phyloP scores from a whole-genome alignment of 2,329 filamentous ascomycete genomes.

The Microthyrium microscopicum region DNA sequence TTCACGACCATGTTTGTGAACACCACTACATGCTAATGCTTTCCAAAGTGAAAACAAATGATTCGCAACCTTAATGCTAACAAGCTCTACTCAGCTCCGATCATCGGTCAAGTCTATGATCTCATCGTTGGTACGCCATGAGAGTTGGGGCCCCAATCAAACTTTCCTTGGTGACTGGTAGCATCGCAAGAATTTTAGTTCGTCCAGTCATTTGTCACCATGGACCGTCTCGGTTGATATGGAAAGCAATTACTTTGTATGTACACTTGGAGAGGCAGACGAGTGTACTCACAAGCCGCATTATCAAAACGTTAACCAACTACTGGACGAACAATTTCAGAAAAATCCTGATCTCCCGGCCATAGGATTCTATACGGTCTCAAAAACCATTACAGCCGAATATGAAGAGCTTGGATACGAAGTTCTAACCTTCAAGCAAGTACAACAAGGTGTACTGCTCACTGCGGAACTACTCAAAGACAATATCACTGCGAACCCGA shows the following conservation, averaged over 20 bases:
- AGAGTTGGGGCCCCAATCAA: no score
- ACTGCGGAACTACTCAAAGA: conserved; percentile 19
- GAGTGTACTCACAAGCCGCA: conserved; percentile 21
- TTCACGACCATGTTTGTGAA: no score
- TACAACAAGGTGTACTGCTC: conserved; percentile 18
- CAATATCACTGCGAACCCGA: conserved; percentile 9
- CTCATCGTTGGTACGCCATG: no score
- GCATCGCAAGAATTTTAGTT: no score
- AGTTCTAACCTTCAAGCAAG: conserved; percentile 21
- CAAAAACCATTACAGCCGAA: conserved; percentile 17
- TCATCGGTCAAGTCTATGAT: no score
- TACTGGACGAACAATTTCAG: conserved; percentile 33
- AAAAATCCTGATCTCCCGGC: conserved; percentile 25
- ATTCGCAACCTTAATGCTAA: no score
- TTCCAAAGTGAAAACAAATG: no score
- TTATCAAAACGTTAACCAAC: conserved; percentile 30
- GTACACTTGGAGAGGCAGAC: conserved; percentile 41
- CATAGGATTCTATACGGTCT: conserved; percentile 37
- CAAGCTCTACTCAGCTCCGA: no score
- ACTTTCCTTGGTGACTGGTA: no score
- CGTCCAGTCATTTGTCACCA: no score
- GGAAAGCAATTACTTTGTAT: conserved; percentile 46
- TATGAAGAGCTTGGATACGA: conserved; percentile 13
- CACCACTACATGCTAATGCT: no score
- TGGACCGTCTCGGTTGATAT: no score